Conservation (phyloP, 2,329 filamentous ascomycete genomes). For the Hymenoscyphus fraxineus region DNA sequence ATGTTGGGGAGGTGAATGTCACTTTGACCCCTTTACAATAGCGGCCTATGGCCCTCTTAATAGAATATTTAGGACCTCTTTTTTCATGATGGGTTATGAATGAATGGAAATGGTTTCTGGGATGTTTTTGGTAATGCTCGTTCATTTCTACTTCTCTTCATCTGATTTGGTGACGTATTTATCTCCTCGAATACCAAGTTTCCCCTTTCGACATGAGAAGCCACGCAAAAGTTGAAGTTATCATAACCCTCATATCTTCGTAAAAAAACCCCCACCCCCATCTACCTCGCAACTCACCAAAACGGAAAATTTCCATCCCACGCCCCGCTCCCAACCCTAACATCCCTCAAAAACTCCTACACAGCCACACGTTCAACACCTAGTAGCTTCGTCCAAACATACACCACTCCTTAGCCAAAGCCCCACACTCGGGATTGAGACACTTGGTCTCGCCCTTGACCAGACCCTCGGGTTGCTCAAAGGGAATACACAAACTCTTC, state of each 20-base stretch:
- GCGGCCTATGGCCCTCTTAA: slow-evolving; percentile 24
- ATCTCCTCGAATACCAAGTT: not conserved
- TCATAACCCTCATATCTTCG: not conserved
- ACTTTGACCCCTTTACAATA: slow-evolving; percentile 18
- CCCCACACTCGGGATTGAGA: slow-evolving; percentile 79
- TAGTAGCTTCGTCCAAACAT: slow-evolving; percentile 74
- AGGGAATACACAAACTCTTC: slow-evolving; percentile 74
- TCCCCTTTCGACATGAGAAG: not conserved
- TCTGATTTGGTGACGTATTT: not conserved
- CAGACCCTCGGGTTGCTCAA: slow-evolving; percentile 80
- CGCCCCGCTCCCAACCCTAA: not conserved
- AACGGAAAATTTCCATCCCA: not conserved
- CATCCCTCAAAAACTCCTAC: not conserved
- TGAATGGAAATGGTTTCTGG: not conserved
- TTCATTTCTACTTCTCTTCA: not conserved
- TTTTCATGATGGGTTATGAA: not conserved
- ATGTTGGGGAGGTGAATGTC: slow-evolving; percentile 12
- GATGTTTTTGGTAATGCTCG: not conserved
- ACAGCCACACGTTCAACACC: not conserved
- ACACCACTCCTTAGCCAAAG: slow-evolving; percentile 77
- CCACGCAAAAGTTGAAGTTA: not conserved
- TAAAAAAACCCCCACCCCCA: too few species aligned
- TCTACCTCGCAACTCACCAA: not conserved
- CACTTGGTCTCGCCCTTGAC: slow-evolving; percentile 83
- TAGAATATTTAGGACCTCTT: slow-evolving; percentile 20